Conservation (phyloP, 129 eudicot species). For the Sambucus nigra region DNA sequence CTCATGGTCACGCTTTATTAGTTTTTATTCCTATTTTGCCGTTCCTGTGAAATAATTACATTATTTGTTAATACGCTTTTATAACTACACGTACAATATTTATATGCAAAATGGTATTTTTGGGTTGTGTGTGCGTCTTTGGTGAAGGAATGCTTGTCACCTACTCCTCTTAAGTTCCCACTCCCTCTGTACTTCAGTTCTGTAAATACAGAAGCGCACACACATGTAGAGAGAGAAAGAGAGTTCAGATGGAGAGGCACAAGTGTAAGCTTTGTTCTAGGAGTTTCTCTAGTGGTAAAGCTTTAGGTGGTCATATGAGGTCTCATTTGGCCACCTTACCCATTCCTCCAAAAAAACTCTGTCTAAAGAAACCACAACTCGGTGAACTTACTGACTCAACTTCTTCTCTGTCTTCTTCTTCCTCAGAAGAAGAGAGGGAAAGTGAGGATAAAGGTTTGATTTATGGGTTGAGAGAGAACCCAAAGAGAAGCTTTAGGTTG, state of each 20-base stretch:
- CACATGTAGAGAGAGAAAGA: slow-evolving; percentile 18
- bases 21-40: slow-evolving; percentile 3
- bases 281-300: slow-evolving; percentile 18
- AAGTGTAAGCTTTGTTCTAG: slow-evolving; percentile 27
- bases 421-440: not conserved
- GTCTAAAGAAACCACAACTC: slow-evolving; percentile 9
- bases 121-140: slow-evolving; percentile 20
- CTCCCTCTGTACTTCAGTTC: slow-evolving; percentile 1
- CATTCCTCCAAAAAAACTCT: slow-evolving; percentile 19
- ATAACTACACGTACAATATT: not conserved
- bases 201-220: not conserved
- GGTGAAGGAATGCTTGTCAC: slow-evolving; percentile 40
- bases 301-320: slow-evolving; percentile 40
- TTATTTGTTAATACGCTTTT: not conserved
- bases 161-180: slow-evolving; percentile 31
- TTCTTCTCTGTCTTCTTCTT: slow-evolving; percentile 1
- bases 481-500: slow-evolving; percentile 29
- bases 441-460: slow-evolving; percentile 4
- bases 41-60: slow-evolving; percentile 6
- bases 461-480: slow-evolving; percentile 25
- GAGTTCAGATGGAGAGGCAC: slow-evolving; percentile 18
- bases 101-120: slow-evolving; percentile 1
- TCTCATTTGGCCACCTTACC: slow-evolving; percentile 29
- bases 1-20: slow-evolving; percentile 11
- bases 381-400: slow-evolving; percentile 16